These are phyloP conservation scores for Hyparrhenia diplandra DNA, from an alignment of 176 grass and related monocot genomes.

Conservation along the genomic window DNA sequence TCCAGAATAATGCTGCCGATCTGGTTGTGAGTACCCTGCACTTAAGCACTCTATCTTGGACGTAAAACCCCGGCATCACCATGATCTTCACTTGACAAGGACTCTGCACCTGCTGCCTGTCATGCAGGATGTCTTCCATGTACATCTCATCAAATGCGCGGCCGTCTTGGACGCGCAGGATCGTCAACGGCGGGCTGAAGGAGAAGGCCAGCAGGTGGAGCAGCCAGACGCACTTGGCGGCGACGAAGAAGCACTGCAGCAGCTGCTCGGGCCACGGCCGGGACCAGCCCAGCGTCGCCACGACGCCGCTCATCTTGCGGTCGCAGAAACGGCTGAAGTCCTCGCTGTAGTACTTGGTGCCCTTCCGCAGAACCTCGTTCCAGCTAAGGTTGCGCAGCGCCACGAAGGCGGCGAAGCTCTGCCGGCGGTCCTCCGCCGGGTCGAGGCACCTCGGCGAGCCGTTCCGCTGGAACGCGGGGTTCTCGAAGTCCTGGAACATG, in stretches of 20 bases:
- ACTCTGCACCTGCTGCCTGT: slow-evolving; percentile 32
- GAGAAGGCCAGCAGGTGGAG: slow-evolving; percentile 86
- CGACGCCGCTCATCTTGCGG: slow-evolving; percentile 77
- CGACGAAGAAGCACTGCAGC: slow-evolving; percentile 85
- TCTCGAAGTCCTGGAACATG: slow-evolving; percentile 89
- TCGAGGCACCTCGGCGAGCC: slow-evolving; percentile 59
- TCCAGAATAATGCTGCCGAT: slow-evolving; percentile 21
- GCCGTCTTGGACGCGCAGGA: slow-evolving; percentile 52
- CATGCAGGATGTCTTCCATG: slow-evolving; percentile 73
- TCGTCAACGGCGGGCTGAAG: slow-evolving; percentile 54
- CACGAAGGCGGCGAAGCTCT: slow-evolving; percentile 64
- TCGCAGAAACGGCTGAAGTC: slow-evolving; percentile 88
- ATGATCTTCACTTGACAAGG: slow-evolving; percentile 60
- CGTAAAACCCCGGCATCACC: slow-evolving; percentile 88
- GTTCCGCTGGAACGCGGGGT: slow-evolving; percentile 52
- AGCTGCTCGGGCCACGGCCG: slow-evolving; percentile 84
- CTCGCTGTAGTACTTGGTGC: slow-evolving; percentile 78
- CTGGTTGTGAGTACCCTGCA: slow-evolving; percentile 60
- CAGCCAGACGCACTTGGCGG: slow-evolving; percentile 81
- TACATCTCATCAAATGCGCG: slow-evolving; percentile 58
- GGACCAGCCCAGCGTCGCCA: slow-evolving; percentile 62
- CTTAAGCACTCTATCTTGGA: slow-evolving; percentile 74
- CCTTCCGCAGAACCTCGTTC: slow-evolving; percentile 88
- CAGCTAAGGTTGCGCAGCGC: slow-evolving; percentile 81
- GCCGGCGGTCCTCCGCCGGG: slow-evolving; percentile 43